A percentile compares a stretch with the other conserved stretches of the same genome.
phyloP scores from a whole-genome alignment of 2,329 filamentous ascomycete species.

The Grosmannia serpens region DNA sequence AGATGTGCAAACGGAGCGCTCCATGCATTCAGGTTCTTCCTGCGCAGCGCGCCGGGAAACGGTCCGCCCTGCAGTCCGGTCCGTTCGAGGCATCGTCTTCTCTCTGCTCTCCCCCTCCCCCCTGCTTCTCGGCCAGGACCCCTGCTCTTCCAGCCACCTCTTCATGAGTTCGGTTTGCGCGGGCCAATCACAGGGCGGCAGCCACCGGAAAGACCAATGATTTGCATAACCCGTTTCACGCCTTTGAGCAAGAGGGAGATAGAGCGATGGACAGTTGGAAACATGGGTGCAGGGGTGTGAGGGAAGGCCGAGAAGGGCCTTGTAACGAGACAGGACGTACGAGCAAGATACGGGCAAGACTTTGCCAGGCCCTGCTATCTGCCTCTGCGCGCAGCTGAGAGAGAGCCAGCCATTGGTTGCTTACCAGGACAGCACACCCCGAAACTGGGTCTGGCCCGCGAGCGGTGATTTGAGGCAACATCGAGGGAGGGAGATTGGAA shows the following conservation, averaged over 20 bases:
- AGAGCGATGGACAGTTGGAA: not conserved
- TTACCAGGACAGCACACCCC: not conserved
- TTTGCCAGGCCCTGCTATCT: not conserved
- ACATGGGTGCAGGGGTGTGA: not conserved
- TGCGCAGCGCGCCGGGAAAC: slow-evolving; percentile 5
- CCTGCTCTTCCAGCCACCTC: not conserved
- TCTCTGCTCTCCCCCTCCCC: too few species aligned
- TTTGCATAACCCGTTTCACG: slow-evolving; percentile 9
- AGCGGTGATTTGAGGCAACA: not conserved
- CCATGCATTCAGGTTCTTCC: too few species aligned
- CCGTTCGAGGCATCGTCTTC: not conserved
- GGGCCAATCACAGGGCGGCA: slow-evolving; percentile 5
- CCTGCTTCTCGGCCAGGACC: not conserved
- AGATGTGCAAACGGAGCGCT: not conserved
- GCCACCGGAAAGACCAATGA: slow-evolving; percentile 6
- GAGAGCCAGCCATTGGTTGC: not conserved
- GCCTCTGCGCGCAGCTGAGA: not conserved
- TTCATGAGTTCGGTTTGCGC: not conserved
- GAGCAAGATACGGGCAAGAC: too few species aligned
- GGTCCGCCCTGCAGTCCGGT: slow-evolving; percentile 9
- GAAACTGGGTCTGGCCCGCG: not conserved
- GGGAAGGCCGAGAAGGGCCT: not conserved
- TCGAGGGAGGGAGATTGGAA: not conserved
- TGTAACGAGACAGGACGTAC: not conserved
- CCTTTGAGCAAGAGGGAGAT: not conserved